Evolutionary conservation across 2,329 filamentous ascomycete genomes (phyloP).

Genomic region (Venturia carpophila): DNA sequence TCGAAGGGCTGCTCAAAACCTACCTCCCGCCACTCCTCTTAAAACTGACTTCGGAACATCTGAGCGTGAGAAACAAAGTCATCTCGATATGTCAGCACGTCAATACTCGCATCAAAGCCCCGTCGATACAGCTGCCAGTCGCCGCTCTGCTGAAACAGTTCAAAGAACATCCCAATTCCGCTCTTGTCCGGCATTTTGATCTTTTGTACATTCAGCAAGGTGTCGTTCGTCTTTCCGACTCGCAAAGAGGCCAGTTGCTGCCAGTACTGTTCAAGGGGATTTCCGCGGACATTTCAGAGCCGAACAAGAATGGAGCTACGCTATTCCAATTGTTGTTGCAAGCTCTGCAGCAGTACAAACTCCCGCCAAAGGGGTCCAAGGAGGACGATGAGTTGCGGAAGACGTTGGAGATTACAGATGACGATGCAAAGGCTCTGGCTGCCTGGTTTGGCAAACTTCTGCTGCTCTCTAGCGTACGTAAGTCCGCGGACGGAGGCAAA

Average conservation of each 20-base stretch:
- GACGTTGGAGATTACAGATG: constrained; percentile 57
- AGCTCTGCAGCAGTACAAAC: constrained; percentile 59
- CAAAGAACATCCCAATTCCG: constrained; percentile 60
- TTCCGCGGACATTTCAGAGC: constrained; percentile 48
- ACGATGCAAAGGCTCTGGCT: constrained; percentile 68
- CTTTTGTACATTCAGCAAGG: constrained; percentile 85
- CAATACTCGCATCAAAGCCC: constrained; percentile 55
- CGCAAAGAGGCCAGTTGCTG: constrained; percentile 37
- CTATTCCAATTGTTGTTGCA: constrained; percentile 79
- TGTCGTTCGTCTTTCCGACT: constrained; percentile 48
- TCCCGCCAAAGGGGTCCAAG: constrained; percentile 69
- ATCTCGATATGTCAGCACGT: constrained; percentile 65
- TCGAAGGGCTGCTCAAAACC: constrained; percentile 66
- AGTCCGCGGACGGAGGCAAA: constrained; percentile 34
- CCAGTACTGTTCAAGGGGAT: constrained; percentile 46
- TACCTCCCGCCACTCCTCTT: constrained; percentile 77
- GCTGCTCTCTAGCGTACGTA: constrained; percentile 46
- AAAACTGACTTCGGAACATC: constrained; percentile 75
- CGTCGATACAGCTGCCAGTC: constrained; percentile 70
- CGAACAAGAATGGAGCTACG: constrained; percentile 49
- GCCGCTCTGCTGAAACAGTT: constrained; percentile 81
- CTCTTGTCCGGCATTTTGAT: constrained; percentile 80
- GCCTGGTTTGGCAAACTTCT: constrained; percentile 71
- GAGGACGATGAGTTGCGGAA: constrained; percentile 65
- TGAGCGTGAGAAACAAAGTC: constrained; percentile 72